Evolutionary conservation across 805 yeast genomes (phyloP).

Genomic region (Metschnikowia santaceciliae): DNA sequence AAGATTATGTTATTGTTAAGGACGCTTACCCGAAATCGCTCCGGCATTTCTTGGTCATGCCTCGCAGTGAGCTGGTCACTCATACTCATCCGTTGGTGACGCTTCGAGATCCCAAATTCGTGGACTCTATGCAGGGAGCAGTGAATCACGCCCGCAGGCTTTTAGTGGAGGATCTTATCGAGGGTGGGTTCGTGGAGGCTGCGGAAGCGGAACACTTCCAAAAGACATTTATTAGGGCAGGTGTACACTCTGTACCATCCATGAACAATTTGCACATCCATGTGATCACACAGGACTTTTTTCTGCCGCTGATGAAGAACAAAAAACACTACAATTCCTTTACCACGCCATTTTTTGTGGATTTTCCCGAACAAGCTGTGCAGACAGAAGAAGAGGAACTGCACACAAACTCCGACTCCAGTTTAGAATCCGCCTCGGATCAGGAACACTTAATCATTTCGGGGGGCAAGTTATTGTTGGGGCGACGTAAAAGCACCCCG

Average conservation of each 20-base stretch:
- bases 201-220: constrained; percentile 16
- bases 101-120: constrained; percentile 30
- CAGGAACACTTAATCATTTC: not conserved
- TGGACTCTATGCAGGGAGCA: constrained; percentile 25
- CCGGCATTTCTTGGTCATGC: constrained; percentile 59
- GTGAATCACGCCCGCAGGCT: constrained; percentile 34
- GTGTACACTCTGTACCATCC: constrained; percentile 71
- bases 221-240: constrained; percentile 41
- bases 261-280: constrained; percentile 69
- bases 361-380: constrained; percentile 34
- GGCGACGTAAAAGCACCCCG: not conserved
- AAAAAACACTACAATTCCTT: constrained; percentile 70
- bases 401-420: constrained; percentile 1
- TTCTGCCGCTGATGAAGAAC: constrained; percentile 51
- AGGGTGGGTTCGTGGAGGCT: constrained; percentile 13
- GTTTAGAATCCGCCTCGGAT: not conserved
- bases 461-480: not conserved
- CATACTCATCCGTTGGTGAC: constrained; percentile 49
- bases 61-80: constrained; percentile 43
- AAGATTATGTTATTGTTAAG: constrained; percentile 49
- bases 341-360: constrained; percentile 59
- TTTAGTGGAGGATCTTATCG: constrained; percentile 28
- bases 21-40: constrained; percentile 64
- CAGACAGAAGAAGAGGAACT: constrained; percentile 18
- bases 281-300: constrained; percentile 62